Conservation (phyloP, 1,139 yeast species). For the Taphrina confusa region DNA sequence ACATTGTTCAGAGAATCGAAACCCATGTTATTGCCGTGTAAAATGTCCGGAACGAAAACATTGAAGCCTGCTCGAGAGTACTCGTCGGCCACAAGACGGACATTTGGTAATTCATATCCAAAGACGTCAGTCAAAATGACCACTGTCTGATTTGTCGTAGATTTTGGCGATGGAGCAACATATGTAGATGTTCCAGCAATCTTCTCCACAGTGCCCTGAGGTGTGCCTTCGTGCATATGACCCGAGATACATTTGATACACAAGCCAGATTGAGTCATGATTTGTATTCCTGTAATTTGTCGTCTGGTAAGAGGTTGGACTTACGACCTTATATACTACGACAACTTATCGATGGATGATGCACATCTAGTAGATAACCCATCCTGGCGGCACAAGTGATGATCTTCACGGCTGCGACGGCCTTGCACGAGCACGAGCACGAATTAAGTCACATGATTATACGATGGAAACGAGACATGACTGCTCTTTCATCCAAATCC, state of each 20-base stretch:
- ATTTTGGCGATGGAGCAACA: conserved; percentile 31
- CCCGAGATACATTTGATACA: conserved; percentile 32
- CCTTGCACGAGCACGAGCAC: no score
- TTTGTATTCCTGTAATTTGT: no score
- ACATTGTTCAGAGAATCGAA: background rate
- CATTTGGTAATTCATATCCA: conserved; percentile 37
- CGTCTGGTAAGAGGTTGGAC: no score
- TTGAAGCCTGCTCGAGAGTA: conserved; percentile 37
- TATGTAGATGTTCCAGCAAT: conserved; percentile 33
- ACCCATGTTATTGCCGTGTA: conserved; percentile 28
- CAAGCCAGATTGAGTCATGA: conserved; percentile 1
- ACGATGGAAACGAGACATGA: conserved; percentile 4
- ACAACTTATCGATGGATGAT: no score
- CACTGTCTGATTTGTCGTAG: conserved; percentile 24
- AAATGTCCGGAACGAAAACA: conserved; percentile 36
- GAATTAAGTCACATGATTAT: background rate
- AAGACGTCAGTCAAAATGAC: conserved; percentile 37
- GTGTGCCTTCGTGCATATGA: conserved; percentile 34
- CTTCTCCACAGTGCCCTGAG: conserved; percentile 29
- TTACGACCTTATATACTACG: no score
- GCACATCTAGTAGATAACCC: no score
- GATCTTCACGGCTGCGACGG: no score
- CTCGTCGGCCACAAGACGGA: conserved; percentile 38
- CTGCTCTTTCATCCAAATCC: conserved; percentile 6
- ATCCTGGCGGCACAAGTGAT: no score